A percentile compares a stretch with the other conserved stretches of the same genome.
These are phyloP conservation scores for Eucalyptus polyanthemos DNA, from an alignment of 345 rosid genomes.

Conservation along the genomic window DNA sequence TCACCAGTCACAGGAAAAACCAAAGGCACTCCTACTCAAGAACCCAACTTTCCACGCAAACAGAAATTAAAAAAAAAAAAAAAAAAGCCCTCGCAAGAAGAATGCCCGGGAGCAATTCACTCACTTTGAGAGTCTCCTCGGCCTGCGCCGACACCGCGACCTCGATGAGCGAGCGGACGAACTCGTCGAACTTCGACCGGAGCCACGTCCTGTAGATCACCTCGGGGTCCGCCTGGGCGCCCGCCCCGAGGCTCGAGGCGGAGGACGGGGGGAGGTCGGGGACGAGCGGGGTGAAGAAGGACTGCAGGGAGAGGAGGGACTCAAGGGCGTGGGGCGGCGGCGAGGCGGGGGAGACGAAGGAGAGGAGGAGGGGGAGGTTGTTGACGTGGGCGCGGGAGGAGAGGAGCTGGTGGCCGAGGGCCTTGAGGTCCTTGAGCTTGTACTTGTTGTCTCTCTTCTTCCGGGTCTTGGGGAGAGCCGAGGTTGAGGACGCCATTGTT, in stretches of 20 bases:
- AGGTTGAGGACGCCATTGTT: slow-evolving; percentile 23
- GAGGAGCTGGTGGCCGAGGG: slow-evolving; percentile 55
- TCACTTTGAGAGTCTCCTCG: slow-evolving; percentile 49
- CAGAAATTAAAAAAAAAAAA: not conserved
- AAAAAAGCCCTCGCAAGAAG: not conserved
- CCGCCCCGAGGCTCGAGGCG: slow-evolving; percentile 1
- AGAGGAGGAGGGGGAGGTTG: slow-evolving; percentile 71
- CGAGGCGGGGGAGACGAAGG: slow-evolving; percentile 40
- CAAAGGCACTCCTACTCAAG: not conserved
- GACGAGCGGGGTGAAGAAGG: slow-evolving; percentile 78
- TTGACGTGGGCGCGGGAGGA: slow-evolving; percentile 68
- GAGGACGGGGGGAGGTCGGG: slow-evolving; percentile 55
- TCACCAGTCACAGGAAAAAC: not conserved
- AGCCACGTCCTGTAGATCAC: slow-evolving; percentile 64
- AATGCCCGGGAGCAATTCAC: not conserved
- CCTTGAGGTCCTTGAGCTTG: slow-evolving; percentile 52
- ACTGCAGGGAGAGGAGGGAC: slow-evolving; percentile 81
- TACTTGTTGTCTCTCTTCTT: slow-evolving; percentile 1
- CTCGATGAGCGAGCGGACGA: slow-evolving; percentile 35
- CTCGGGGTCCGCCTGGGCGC: slow-evolving; percentile 23
- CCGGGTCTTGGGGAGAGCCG: slow-evolving; percentile 16
- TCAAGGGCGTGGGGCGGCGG: slow-evolving; percentile 65
- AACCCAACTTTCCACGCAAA: not conserved
- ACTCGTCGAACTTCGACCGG: slow-evolving; percentile 68
- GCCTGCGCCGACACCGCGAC: slow-evolving; percentile 30